Evolutionary conservation across 352 stramenopile genomes (phyloP).

Genomic region (Pythium rishiriense): DNA sequence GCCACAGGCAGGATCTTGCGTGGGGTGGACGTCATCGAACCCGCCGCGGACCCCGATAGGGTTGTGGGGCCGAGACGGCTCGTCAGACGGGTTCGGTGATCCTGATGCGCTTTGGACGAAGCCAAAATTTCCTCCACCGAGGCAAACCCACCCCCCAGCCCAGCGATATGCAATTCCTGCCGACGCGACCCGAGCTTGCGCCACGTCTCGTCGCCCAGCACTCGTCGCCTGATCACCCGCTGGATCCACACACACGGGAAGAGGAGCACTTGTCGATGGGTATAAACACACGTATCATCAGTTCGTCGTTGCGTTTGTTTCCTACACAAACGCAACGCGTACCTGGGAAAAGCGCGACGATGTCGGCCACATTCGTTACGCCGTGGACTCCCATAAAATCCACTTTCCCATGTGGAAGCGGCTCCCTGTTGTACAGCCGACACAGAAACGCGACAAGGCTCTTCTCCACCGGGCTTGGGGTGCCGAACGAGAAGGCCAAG

Average conservation of each 20-base stretch:
- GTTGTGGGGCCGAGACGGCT: neutral
- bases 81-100: neutral
- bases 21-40: conserved; percentile 26
- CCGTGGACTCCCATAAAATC: conserved; percentile 34
- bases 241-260: conserved; percentile 67
- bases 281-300: neutral
- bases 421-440: conserved; percentile 17
- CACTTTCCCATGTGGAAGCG: neutral
- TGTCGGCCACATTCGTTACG: conserved; percentile 34
- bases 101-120: conserved; percentile 21
- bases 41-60: too few species aligned
- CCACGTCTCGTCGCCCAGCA: conserved; percentile 56
- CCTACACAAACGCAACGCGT: neutral
- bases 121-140: conserved; percentile 44
- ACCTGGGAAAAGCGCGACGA: conserved; percentile 65
- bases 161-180: conserved; percentile 33
- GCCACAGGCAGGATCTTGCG: conserved; percentile 23
- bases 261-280: conserved; percentile 40
- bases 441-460: conserved; percentile 14
- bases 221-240: conserved; percentile 45
- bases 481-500: conserved; percentile 46
- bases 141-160: conserved; percentile 30
- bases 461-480: conserved; percentile 24
- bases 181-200: conserved; percentile 37
- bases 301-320: neutral